phyloP scores from a whole-genome alignment of 1,139 yeast species.

The Saccharomycopsis hybrid region DNA sequence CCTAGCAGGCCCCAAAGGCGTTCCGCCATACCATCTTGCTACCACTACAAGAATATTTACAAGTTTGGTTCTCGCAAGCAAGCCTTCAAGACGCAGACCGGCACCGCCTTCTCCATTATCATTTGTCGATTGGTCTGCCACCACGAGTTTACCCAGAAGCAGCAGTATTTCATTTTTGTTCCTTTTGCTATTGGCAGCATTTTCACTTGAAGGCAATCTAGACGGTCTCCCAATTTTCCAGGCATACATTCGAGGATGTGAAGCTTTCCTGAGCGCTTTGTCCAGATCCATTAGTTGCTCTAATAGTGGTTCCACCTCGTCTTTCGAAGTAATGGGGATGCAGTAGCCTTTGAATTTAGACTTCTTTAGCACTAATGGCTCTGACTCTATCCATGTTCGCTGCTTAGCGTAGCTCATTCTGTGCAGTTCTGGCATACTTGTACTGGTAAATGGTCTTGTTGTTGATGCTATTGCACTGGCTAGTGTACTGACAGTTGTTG shows the following conservation, averaged over 20 bases:
- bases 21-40: conserved; percentile 71
- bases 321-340: conserved; percentile 31
- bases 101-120: conserved; percentile 68
- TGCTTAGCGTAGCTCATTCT: too few relatives aligned
- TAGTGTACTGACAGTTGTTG: too few relatives aligned
- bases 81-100: conserved; percentile 46
- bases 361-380: conserved; percentile 38
- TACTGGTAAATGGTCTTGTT: too few relatives aligned
- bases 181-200: too few relatives aligned
- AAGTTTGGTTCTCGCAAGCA: conserved; percentile 41
- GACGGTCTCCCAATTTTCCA: conserved; percentile 45
- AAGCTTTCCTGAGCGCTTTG: conserved; percentile 42
- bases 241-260: conserved; percentile 64
- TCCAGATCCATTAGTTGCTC: conserved; percentile 35
- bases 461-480: too few relatives aligned
- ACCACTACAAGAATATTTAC: conserved; percentile 54
- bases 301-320: conserved; percentile 37
- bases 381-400: conserved; percentile 31
- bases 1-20: conserved; percentile 56
- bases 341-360: conserved; percentile 61
- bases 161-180: too few relatives aligned
- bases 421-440: too few relatives aligned
- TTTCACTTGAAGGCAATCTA: conserved; percentile 7
- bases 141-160: not conserved
- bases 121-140: conserved; percentile 42